A percentile compares a stretch with the other conserved stretches of the same genome.
Conservation (phyloP, 306 rosid species). For the Carpinus fangiana region DNA sequence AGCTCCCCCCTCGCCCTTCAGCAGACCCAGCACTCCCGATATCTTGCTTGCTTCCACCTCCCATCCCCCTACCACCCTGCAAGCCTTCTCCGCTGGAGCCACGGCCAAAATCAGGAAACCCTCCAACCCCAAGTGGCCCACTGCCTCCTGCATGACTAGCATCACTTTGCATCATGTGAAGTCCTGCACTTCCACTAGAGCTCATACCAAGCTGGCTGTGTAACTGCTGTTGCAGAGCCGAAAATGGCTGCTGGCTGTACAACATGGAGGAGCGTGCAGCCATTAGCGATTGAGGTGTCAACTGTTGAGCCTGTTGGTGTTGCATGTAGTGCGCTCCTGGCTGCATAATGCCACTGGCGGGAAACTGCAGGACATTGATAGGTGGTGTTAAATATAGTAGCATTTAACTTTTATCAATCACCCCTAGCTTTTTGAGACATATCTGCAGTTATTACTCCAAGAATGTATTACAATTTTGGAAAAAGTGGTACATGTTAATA, state of each 20-base stretch:
- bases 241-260: conserved; percentile 75
- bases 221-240: conserved; percentile 80
- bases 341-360: conserved; percentile 72
- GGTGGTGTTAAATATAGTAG: background rate
- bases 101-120: conserved; percentile 71
- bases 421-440: background rate
- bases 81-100: conserved; percentile 54
- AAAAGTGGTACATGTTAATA: background rate
- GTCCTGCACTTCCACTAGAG: conserved; percentile 61
- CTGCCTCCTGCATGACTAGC: conserved; percentile 58
- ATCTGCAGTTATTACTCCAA: background rate
- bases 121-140: conserved; percentile 53
- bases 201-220: conserved; percentile 71
- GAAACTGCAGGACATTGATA: conserved; percentile 48
- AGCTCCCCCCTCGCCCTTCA: conserved; percentile 72
- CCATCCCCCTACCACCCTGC: conserved; percentile 54
- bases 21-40: conserved; percentile 54
- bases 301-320: conserved; percentile 79
- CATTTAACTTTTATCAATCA: background rate
- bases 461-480: background rate
- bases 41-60: conserved; percentile 77
- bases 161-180: conserved; percentile 79
- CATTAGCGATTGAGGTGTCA: conserved; percentile 87
- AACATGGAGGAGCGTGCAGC: conserved; percentile 86
- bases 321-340: conserved; percentile 91